Evolutionary conservation across 2,329 filamentous ascomycete species (phyloP).

Genomic region (Thelonectria olida): DNA sequence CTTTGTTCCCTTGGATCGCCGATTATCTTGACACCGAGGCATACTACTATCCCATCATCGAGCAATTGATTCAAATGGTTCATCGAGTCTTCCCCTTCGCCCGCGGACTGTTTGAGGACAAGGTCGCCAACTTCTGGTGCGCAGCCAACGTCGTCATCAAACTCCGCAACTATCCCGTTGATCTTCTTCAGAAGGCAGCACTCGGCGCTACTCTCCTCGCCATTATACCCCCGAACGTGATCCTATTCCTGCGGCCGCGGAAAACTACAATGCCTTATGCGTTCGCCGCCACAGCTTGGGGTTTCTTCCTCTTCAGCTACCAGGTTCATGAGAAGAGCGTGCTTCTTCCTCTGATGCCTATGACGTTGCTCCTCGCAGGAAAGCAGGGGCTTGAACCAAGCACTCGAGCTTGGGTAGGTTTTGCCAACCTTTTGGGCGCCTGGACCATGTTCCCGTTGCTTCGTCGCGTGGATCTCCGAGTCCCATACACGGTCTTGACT

Average conservation of each 20-base stretch:
- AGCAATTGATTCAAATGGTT: slow-evolving; percentile 84
- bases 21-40: slow-evolving; percentile 70
- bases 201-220: slow-evolving; percentile 78
- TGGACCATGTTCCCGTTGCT: slow-evolving; percentile 97
- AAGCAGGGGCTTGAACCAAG: slow-evolving; percentile 80
- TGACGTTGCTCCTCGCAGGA: slow-evolving; percentile 86
- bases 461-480: slow-evolving; percentile 80
- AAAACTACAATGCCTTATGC: slow-evolving; percentile 82
- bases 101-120: slow-evolving; percentile 96
- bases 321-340: slow-evolving; percentile 99
- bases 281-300: slow-evolving; percentile 88
- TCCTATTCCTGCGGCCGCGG: slow-evolving; percentile 81
- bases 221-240: slow-evolving; percentile 80
- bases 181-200: slow-evolving; percentile 79
- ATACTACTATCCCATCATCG: slow-evolving; percentile 76
- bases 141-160: slow-evolving; percentile 90
- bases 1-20: slow-evolving; percentile 67
- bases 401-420: slow-evolving; percentile 90
- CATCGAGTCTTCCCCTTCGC: slow-evolving; percentile 97
- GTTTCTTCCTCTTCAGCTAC: slow-evolving; percentile 97
- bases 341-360: slow-evolving; percentile 88
- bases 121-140: slow-evolving; percentile 99
- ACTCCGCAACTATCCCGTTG: slow-evolving; percentile 76
- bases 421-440: slow-evolving; percentile 86
- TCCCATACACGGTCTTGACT: slow-evolving; percentile 87